Base-by-base conservation (phyloP, 768 basidiomycete genomes). In the Galerina marginata region DNA sequence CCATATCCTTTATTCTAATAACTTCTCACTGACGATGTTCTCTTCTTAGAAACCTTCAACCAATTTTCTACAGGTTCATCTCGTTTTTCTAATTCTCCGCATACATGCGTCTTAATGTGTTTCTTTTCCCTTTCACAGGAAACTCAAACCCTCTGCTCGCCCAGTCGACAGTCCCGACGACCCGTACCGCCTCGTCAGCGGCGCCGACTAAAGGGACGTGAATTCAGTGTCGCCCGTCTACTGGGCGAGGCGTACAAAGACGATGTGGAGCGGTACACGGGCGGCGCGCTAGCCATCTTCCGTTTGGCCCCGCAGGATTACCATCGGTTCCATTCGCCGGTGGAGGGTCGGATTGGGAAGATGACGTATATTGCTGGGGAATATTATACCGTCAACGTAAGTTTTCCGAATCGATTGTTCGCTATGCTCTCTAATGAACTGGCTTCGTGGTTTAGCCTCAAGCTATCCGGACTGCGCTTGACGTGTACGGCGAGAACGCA, bases 281-380 rank as follows among this genome's bases (percentile, higher is more conserved):
- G 78, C 16, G 74, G 79, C 0, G 78, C 83, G 26, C 68, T 93
- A 2, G 89, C 89, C 0, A 85, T 90, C 59, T 89, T 90, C 72
- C 80, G 92, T 49, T 83, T 94, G 15, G 91, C 93, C 0, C 93
- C 91, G 0, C 81, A 86, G 9, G 92, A 93, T 69, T 93, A 93
- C 66, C 92, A 93, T 68, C 85, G 91, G 10, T 92, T 90, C 80
- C 90, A 92, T 63, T 83, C 83, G 29, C 89, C 90, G 11, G 75
- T 89, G 20, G 86, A 88, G 54, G 86, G 81, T 43, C 79, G 76
- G 10, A 71, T 88, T 20, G 74, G 79, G 11, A 78, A 81, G 29
- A 67, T 77, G 5, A 72, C 59, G 4, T 74, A 86, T 65, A 76
- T 87, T 6, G 76, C 81, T 0, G 86, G 87, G 2, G 76, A 86